phyloP scores from a whole-genome alignment of 2,329 filamentous ascomycete genomes.

The Diplodia sapinea region DNA sequence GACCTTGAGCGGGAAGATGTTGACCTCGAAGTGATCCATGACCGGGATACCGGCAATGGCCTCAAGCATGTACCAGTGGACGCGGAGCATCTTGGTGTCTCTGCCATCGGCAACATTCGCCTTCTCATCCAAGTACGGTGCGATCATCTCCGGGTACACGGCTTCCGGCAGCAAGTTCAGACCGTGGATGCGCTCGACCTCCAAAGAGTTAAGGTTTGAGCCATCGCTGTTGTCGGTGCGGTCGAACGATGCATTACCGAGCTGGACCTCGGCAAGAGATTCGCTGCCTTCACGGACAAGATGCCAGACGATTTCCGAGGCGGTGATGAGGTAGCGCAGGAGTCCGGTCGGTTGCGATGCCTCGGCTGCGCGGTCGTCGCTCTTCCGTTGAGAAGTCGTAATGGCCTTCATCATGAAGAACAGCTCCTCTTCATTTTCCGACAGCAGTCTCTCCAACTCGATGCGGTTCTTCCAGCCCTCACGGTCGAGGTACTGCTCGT shows the following conservation, averaged over 20 bases:
- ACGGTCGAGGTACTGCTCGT: constrained; percentile 83
- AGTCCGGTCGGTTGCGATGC: constrained; percentile 76
- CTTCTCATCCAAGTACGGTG: constrained; percentile 76
- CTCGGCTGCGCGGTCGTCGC: constrained; percentile 66
- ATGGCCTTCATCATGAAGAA: constrained; percentile 99
- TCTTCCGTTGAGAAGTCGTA: constrained; percentile 89
- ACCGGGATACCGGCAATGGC: constrained; percentile 97
- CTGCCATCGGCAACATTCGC: constrained; percentile 59
- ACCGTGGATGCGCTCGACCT: constrained; percentile 85
- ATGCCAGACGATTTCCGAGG: constrained; percentile 96
- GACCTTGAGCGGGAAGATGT: constrained; percentile 88
- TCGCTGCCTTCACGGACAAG: constrained; percentile 85
- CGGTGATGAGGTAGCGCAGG: constrained; percentile 90
- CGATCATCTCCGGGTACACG: constrained; percentile 94
- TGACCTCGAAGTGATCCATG: constrained; percentile 95
- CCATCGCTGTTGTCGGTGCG: constrained; percentile 96
- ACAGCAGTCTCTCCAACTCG: constrained; percentile 85
- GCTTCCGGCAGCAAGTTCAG: constrained; percentile 89
- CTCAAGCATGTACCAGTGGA: constrained; percentile 98
- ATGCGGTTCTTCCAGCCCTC: constrained; percentile 91
- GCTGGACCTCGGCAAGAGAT: constrained; percentile 88
- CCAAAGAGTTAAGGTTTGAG: constrained; percentile 90
- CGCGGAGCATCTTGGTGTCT: constrained; percentile 82
- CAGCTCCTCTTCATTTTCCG: constrained; percentile 90
- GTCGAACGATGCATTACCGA: constrained; percentile 90